Base-by-base conservation (phyloP, 2,329 filamentous ascomycete species). In the Dothidotthia symphoricarpi region DNA sequence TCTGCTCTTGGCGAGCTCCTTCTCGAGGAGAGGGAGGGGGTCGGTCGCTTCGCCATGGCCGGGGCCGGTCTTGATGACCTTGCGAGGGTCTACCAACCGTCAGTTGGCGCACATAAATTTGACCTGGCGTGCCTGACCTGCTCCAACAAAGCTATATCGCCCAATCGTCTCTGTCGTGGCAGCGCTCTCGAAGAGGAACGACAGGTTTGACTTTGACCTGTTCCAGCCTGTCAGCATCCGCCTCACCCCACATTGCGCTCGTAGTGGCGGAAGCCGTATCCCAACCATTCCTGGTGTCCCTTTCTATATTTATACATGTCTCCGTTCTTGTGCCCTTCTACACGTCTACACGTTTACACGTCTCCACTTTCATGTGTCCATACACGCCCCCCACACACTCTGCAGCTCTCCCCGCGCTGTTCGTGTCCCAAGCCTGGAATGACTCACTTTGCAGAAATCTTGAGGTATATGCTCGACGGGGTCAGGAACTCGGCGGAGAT, bases 141-240 rank as follows among this genome's bases (percentile, higher is more conserved):
- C 87, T 52, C 91, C 91, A 43, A 98, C 80, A 69, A 98, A 98
- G 73, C 88, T 95, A 69, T 96, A 97, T 57, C 93, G 80, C 41
- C 91, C 91, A 51, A 98, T 88, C 13, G 85, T 89, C 69, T 97
- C 91, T 17, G 89, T 91, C 12, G 81, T 85, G 15, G 90, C 89
- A 16, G 91, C 93, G 59, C 89, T 95, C 71, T 98, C 93, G 68
- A 95, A 95, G 31, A 98, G 80, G 66, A 96, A 97, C 3, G 91
- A 96, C 59, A 88, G 82, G 53, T 87, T 83, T 32, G 86, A 86
- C 52, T 78, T 73, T 19, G 78, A 71, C 52, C 73, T 76, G 46
- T 27, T 17, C 28, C 28, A 29, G 15, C 30, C 6, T 16, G 41
- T 56, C 40, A 56, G 45, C 41, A 38, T 24, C 40, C 19, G 30